Evolutionary conservation across 768 basidiomycete species (phyloP), one percentile per base, ranked within the genome.

Genomic region (Pleurotus salmoneostramineus): DNA sequence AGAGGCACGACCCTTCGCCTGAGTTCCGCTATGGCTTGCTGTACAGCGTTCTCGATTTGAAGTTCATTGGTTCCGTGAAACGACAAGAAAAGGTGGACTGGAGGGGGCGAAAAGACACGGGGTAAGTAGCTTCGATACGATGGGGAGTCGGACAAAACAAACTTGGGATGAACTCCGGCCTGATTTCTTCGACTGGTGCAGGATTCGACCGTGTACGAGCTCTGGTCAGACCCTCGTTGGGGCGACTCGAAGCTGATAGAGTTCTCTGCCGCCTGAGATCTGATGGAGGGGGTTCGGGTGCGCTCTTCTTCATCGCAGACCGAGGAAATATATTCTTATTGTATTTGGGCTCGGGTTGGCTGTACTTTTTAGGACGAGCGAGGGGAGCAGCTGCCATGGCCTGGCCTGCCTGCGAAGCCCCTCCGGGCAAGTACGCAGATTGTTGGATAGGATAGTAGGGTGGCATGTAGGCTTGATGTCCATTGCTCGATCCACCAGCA

Each of bases 1-100:
- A 85, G 72, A 11, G 81, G 79, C 62, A 85, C 74, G 21, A 91
- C 75, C 2, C 72, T 68, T 42, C 79, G 74, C 58, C 81, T 73
- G 43, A 91, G 76, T 62, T 88, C 87, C 36, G 83, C 78, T 49
- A 87, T 70, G 0, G 83, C 84, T 4, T 75, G 69, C 42, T 72
- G 68, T 58, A 76, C 72, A 36, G 80, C 71, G 57, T 80, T 77
- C 61, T 86, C 83, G 49, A 84, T 72, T 49, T 78, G 78, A 45
- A 91, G 70, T 69, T 89, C 85, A 63, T 83, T 86, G 57, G 81
- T 80, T 44, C 83, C 80, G 58, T 80, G 78, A 63, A 92, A 83
- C 21, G 86, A 82, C 49, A 92, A 73, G 65, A 91, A 86, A 74
- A 91, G 76, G 65, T 91, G 88, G 61, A 83, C 89, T 91, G 50